These are phyloP conservation scores for Aspergillus carbonarius DNA, from an alignment of 2,329 filamentous ascomycete species.

Conservation along the genomic window DNA sequence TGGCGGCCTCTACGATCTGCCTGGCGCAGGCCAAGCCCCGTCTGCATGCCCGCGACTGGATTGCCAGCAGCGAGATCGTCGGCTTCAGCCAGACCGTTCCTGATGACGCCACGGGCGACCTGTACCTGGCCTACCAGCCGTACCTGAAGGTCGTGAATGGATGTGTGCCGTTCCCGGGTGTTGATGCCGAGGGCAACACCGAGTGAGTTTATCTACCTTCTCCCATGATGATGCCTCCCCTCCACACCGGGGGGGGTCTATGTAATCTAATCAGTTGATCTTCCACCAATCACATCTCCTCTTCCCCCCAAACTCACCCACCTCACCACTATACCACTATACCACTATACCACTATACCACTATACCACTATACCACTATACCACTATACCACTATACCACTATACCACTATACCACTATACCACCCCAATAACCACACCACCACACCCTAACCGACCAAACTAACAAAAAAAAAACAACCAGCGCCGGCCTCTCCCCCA, in stretches of 20 bases:
- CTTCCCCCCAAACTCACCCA: too few species aligned
- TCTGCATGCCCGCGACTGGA: constrained; percentile 38
- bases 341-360: too few species aligned
- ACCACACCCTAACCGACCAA: neutral
- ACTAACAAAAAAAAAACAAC: neutral
- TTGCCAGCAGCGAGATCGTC: constrained; percentile 50
- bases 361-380: too few species aligned
- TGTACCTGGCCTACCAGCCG: constrained; percentile 59
- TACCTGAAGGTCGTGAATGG: constrained; percentile 57
- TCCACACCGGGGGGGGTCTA: too few species aligned
- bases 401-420: too few species aligned
- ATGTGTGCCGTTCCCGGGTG: constrained; percentile 63
- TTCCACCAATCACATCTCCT: neutral
- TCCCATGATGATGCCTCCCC: too few species aligned
- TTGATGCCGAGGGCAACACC: constrained; percentile 58
- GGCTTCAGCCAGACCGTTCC: constrained; percentile 57
- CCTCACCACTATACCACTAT: too few species aligned
- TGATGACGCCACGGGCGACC: constrained; percentile 43
- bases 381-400: too few species aligned
- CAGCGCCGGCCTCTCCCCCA: constrained; percentile 47
- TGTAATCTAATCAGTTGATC: too few species aligned
- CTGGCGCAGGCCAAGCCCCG: neutral
- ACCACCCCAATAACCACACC: neutral
- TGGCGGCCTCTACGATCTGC: constrained; percentile 3
- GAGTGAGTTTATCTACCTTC: constrained; percentile 43